Evolutionary conservation across 176 grass and related monocot species (phyloP).

Genomic region (Areca catechu): DNA sequence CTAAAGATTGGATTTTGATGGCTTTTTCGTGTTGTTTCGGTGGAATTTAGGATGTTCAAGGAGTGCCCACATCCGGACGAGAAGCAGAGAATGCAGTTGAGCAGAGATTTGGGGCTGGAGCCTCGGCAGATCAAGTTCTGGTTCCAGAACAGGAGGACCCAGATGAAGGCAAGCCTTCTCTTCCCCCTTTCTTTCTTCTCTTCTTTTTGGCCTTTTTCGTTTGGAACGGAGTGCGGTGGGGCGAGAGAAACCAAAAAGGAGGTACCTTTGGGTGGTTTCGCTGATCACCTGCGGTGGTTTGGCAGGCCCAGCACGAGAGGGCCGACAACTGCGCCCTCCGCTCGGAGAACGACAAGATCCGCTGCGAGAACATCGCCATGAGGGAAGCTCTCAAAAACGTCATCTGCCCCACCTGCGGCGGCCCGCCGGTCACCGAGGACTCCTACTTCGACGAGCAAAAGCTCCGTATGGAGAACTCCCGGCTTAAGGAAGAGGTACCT

Average conservation of each 20-base stretch:
- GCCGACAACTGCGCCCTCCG: conserved; percentile 84
- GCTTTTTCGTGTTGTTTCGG: neutral
- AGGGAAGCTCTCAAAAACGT: conserved; percentile 76
- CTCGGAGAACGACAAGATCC: conserved; percentile 94
- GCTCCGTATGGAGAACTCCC: conserved; percentile 85
- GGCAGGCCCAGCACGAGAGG: conserved; percentile 81
- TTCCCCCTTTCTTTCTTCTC: neutral
- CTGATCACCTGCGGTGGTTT: neutral
- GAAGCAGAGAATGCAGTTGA: conserved; percentile 81
- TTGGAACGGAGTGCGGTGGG: conserved; percentile 14
- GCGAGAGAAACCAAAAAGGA: conserved; percentile 11
- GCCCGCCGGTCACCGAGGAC: conserved; percentile 56
- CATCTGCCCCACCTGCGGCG: conserved; percentile 83
- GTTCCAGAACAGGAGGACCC: conserved; percentile 97
- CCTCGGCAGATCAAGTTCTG: conserved; percentile 99
- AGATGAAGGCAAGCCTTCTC: conserved; percentile 71
- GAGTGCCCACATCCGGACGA: conserved; percentile 95
- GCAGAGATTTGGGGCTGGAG: conserved; percentile 77
- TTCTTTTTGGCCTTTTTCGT: conserved; percentile 6
- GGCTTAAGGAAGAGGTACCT: conserved; percentile 75
- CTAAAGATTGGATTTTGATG: neutral
- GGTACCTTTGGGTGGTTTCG: neutral
- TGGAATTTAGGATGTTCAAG: conserved; percentile 71
- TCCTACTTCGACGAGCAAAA: conserved; percentile 96
- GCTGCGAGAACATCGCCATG: conserved; percentile 97